These are phyloP conservation scores for Taxillus chinensis DNA, from an alignment of 164 flowering plant genomes.

Conservation along the genomic window DNA sequence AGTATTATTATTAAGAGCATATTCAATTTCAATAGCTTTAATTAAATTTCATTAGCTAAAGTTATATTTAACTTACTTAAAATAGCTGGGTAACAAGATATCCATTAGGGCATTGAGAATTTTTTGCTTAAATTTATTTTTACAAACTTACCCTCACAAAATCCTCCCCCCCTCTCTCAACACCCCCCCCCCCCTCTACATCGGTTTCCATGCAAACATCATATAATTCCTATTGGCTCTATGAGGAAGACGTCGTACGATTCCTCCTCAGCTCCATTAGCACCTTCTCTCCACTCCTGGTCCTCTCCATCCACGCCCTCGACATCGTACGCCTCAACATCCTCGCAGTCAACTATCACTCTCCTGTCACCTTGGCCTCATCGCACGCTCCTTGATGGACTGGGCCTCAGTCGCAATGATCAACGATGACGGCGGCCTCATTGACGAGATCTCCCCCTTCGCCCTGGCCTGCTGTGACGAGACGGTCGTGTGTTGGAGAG, in stretches of 20 bases:
- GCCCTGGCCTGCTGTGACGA: slow-evolving; percentile 68
- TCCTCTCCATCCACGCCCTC: slow-evolving; percentile 47
- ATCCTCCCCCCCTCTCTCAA: too few species aligned
- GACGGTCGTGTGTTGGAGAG: slow-evolving; percentile 31
- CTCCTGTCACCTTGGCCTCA: slow-evolving; percentile 56
- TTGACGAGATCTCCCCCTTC: slow-evolving; percentile 85
- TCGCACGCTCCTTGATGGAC: slow-evolving; percentile 32
- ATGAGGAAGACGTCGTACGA: slow-evolving; percentile 71
- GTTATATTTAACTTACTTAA: too few species aligned
- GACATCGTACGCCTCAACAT: slow-evolving; percentile 33
- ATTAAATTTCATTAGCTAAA: too few species aligned
- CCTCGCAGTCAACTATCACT: slow-evolving; percentile 36
- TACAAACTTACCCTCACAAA: too few species aligned
- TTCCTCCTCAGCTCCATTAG: slow-evolving; percentile 74
- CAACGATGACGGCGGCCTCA: slow-evolving; percentile 39
- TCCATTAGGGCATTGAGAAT: too few species aligned
- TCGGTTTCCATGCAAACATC: too few species aligned
- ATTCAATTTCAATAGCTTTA: too few species aligned
- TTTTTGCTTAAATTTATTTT: too few species aligned
- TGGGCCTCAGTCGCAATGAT: slow-evolving; percentile 77
- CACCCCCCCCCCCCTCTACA: too few species aligned
- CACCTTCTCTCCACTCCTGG: slow-evolving; percentile 56
- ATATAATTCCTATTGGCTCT: slow-evolving; percentile 89
- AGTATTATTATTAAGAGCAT: too few species aligned
- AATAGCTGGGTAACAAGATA: too few species aligned